A percentile compares a stretch with the other conserved stretches of the same genome.
These are phyloP conservation scores for Vanderwaltozyma yarrowii DNA, from an alignment of 805 yeast species.

Conservation along the genomic window DNA sequence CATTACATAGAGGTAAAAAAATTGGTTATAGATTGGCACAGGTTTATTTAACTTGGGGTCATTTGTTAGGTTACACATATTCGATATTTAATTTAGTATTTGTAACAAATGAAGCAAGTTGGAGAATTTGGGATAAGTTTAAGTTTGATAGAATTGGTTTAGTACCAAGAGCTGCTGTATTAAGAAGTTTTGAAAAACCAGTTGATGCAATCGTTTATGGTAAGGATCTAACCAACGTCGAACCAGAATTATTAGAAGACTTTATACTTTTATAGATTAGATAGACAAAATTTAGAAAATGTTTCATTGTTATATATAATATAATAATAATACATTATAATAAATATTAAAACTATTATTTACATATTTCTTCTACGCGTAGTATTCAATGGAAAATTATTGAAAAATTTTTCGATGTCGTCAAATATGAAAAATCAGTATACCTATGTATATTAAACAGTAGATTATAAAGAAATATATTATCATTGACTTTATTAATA, in stretches of 20 bases:
- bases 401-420: no score
- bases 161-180: constrained; percentile 60
- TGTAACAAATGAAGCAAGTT: constrained; percentile 67
- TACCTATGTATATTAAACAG: no score
- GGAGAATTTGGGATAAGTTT: constrained; percentile 68
- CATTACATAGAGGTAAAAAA: constrained; percentile 49
- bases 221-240: constrained; percentile 37
- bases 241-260: constrained; percentile 19
- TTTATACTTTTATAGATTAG: constrained; percentile 2
- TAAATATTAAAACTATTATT: no score
- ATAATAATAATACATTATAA: no score
- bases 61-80: constrained; percentile 65
- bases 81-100: constrained; percentile 85
- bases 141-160: constrained; percentile 76
- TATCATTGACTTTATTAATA: no score
- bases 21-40: constrained; percentile 64
- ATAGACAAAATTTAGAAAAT: background rate
- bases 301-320: no score
- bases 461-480: no score
- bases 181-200: constrained; percentile 51
- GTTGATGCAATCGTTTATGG: constrained; percentile 79
- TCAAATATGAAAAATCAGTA: no score
- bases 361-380: no score
- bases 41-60: constrained; percentile 62
- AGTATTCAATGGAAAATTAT: no score